Base-by-base conservation (phyloP, 441 rosid genomes). In the Pelargonium australe region DNA sequence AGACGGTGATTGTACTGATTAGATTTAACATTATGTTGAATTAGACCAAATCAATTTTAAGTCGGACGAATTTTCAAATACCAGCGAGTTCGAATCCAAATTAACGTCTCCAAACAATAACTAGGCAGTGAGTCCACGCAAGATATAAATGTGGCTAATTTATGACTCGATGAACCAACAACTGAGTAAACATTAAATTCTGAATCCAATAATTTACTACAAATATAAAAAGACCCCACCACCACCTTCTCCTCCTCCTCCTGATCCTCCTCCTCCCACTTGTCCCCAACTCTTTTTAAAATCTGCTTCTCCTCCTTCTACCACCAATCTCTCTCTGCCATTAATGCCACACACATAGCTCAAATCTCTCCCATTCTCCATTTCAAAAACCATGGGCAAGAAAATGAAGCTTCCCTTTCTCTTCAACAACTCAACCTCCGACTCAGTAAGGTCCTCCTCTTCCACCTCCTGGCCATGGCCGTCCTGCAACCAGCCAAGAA, bases 141-240 rank as follows among this genome's bases (percentile, higher is more conserved):
- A 25, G 31, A 25, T 25, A 25, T 25, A 25, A 25, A 25, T 25
- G 31, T 1, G 31, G 31, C 31, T 25, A 25, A 25, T 25, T 45
- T 8, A 8, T 45, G 12, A 45, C 53, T 45, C 53, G 2, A 11
- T 12, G 53, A 45, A 11, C 53, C 31, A 25, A 45, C 53, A 45
- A 45, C 53, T 6, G 53, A 45, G 53, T 25, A 47, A 47, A 47
- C 55, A 47, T 47, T 47, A 47, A 47, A 12, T 12, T 47, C 55
- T 47, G 55, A 47, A 47, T 47, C 55, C 1, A 10, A 47, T 47
- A 47, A 47, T 47, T 47, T 12, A 47, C n/a, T 47, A 12, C 55
- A 47, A 47, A 47, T 47, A 47, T 55, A 53, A 55, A 55, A 55
- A 5, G 61, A 55, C 61, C 61, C 61, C 61, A 55, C 61, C 10